Percentiles rank a stretch among this genome's conserved stretches.
Conservation (phyloP, 768 basidiomycete species). For the Candolleomyces eurysporus region DNA sequence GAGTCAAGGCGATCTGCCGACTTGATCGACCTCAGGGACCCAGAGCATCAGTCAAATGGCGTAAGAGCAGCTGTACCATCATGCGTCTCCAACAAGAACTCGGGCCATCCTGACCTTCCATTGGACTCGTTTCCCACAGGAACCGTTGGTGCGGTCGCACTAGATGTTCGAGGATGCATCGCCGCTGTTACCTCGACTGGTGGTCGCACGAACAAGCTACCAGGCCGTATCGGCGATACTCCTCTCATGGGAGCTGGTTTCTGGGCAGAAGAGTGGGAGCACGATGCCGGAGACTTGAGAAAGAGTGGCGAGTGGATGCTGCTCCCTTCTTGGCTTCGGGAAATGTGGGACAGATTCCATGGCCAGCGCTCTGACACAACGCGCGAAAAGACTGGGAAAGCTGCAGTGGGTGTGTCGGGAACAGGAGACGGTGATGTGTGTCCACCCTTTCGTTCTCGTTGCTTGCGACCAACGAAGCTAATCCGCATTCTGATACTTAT, state of each 20-base stretch:
- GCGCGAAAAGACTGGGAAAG: slow-evolving; percentile 8
- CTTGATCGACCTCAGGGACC: neutral
- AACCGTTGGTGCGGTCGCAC: slow-evolving; percentile 82
- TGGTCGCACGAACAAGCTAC: slow-evolving; percentile 79
- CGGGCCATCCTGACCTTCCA: slow-evolving; percentile 16
- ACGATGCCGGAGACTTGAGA: slow-evolving; percentile 11
- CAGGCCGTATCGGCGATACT: slow-evolving; percentile 82
- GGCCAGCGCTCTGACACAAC: slow-evolving; percentile 15
- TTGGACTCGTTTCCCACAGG: slow-evolving; percentile 54
- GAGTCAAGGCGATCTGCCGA: neutral
- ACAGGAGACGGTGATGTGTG: slow-evolving; percentile 84
- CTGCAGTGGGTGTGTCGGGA: slow-evolving; percentile 74
- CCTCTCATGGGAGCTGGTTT: slow-evolving; percentile 76
- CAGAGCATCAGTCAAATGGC: slow-evolving; percentile 6
- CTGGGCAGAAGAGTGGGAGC: slow-evolving; percentile 80
- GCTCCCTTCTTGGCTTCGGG: slow-evolving; percentile 9
- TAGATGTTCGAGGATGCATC: slow-evolving; percentile 74
- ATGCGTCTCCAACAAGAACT: neutral
- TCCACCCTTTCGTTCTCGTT: neutral
- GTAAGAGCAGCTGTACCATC: too few relatives aligned
- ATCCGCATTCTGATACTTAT: neutral
- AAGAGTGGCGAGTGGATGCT: slow-evolving; percentile 36
- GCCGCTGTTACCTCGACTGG: slow-evolving; percentile 76
- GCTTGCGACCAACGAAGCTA: slow-evolving; percentile 1
- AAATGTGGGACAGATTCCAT: slow-evolving; percentile 5